These are phyloP conservation scores for Leishmania tropica DNA, from an alignment of 208 protist genomes.

Conservation along the genomic window DNA sequence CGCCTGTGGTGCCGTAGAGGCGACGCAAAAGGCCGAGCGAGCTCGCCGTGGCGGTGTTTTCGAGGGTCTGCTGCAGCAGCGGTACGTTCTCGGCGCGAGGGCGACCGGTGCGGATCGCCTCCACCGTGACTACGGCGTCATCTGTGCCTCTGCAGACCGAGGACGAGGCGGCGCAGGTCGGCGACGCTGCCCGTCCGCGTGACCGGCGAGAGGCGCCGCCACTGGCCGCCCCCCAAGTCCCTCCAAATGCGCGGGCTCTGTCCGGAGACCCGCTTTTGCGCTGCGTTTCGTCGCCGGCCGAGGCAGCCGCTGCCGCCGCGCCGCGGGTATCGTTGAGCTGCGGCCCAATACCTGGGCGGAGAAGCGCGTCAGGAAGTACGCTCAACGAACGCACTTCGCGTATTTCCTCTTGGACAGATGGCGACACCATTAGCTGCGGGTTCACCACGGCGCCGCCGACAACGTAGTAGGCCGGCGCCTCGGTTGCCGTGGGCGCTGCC, in stretches of 20 bases:
- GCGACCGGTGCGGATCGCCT: constrained; percentile 18
- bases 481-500: neutral
- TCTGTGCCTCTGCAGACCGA: neutral
- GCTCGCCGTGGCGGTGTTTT: neutral
- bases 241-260: neutral
- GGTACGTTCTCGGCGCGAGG: neutral
- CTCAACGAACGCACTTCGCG: constrained; percentile 28
- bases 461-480: constrained; percentile 34
- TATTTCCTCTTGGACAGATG: constrained; percentile 50
- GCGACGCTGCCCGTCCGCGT: neutral
- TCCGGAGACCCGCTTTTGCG: constrained; percentile 7
- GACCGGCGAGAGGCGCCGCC: neutral
- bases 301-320: neutral
- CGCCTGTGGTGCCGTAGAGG: constrained; percentile 49
- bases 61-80: constrained; percentile 19
- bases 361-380: constrained; percentile 28
- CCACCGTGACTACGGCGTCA: constrained; percentile 2
- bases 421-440: constrained; percentile 51
- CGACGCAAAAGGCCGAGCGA: constrained; percentile 37
- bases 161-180: neutral
- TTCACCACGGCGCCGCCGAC: constrained; percentile 65
- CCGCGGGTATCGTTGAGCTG: constrained; percentile 23
- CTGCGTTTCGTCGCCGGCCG: neutral
- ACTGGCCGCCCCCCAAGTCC: neutral
- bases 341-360: constrained; percentile 21